These are phyloP conservation scores for Coemansia reversa DNA, from an alignment of 192 early-diverging fungal species.

Conservation along the genomic window DNA sequence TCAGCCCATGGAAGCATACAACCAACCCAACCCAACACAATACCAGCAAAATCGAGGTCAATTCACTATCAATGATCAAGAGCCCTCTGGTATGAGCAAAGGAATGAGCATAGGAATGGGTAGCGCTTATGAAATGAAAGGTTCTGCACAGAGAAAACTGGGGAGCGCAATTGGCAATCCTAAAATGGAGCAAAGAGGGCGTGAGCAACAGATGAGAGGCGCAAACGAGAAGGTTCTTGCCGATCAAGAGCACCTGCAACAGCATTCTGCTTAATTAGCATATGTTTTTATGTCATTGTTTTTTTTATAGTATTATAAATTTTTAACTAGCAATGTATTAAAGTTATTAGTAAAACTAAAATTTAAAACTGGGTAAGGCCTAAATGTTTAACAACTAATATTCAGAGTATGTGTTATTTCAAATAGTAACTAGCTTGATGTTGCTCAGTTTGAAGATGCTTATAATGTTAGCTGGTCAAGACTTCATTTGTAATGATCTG, in stretches of 20 bases:
- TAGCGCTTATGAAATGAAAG: background rate
- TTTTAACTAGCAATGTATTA: too few species aligned
- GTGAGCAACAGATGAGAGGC: background rate
- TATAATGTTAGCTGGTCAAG: background rate
- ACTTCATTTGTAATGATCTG: background rate
- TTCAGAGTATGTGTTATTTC: too few species aligned
- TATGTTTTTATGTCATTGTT: background rate
- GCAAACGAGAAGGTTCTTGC: background rate
- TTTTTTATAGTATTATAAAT: background rate
- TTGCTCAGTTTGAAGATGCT: background rate
- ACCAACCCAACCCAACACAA: background rate
- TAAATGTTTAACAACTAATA: too few species aligned
- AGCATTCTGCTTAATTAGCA: background rate
- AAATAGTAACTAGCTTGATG: too few species aligned
- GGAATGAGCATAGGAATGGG: background rate
- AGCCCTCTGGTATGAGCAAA: background rate
- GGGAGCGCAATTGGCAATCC: background rate
- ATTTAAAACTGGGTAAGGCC: too few species aligned
- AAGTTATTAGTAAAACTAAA: background rate
- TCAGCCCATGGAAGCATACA: background rate
- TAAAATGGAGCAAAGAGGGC: background rate
- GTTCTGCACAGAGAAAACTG: background rate
- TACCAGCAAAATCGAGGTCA: background rate
- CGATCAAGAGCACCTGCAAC: background rate
- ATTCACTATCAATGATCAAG: background rate